Conservation (phyloP, 2,329 filamentous ascomycete species). For the Pseudocercospora crystallina region DNA sequence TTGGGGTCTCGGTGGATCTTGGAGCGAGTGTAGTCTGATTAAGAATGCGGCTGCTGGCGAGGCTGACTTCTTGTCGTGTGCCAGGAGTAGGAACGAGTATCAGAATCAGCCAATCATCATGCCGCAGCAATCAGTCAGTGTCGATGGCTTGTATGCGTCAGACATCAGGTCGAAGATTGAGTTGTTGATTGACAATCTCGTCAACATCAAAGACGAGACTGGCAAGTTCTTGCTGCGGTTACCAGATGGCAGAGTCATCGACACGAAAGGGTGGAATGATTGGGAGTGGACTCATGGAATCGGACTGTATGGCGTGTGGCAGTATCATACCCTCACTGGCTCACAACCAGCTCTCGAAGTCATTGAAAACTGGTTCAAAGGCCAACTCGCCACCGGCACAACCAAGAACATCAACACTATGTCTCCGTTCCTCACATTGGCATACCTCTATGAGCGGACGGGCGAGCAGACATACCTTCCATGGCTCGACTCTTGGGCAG, state of each 20-base stretch:
- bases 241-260: slow-evolving; percentile 71
- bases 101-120: slow-evolving; percentile 35
- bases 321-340: slow-evolving; percentile 73
- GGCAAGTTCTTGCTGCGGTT: slow-evolving; percentile 72
- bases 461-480: slow-evolving; percentile 67
- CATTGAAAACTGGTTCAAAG: slow-evolving; percentile 72
- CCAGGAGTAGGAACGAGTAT: slow-evolving; percentile 6
- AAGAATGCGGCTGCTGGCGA: slow-evolving; percentile 12
- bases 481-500: slow-evolving; percentile 78
- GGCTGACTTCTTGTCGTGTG: slow-evolving; percentile 2
- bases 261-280: slow-evolving; percentile 80
- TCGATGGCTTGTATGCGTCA: slow-evolving; percentile 42
- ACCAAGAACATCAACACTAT: slow-evolving; percentile 88
- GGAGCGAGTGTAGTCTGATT: slow-evolving; percentile 10
- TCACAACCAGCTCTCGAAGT: slow-evolving; percentile 60
- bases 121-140: slow-evolving; percentile 32
- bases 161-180: slow-evolving; percentile 59
- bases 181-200: slow-evolving; percentile 68
- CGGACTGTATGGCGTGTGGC: slow-evolving; percentile 72
- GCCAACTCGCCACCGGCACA: slow-evolving; percentile 68
- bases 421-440: slow-evolving; percentile 69
- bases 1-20: background rate
- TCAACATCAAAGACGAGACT: slow-evolving; percentile 74
- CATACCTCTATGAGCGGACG: slow-evolving; percentile 75
- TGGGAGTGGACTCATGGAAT: slow-evolving; percentile 58